phyloP scores from a whole-genome alignment of 78 protist genomes.

The Dictyostelium capitatum region DNA sequence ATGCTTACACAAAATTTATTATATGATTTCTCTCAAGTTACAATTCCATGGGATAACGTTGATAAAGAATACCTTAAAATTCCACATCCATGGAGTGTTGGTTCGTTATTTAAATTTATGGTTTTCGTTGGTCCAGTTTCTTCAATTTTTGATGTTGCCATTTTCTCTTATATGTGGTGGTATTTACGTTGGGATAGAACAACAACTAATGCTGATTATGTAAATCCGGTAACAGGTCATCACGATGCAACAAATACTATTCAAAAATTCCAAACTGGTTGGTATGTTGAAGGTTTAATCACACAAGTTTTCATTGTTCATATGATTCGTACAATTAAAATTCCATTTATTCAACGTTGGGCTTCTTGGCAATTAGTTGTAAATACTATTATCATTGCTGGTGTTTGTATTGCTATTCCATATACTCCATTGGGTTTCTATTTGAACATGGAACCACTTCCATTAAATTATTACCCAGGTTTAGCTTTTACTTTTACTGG shows the following conservation, averaged over 20 bases:
- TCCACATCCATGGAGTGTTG: conserved; percentile 79
- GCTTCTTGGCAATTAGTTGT: conserved; percentile 64
- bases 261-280: conserved; percentile 75
- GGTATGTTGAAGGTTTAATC: conserved; percentile 78
- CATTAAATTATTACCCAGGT: conserved; percentile 74
- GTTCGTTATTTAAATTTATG: conserved; percentile 55
- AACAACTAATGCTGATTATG: background rate
- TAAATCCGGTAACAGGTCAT: too few relatives aligned
- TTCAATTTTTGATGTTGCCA: conserved; percentile 65
- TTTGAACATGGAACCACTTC: background rate
- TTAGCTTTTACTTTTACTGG: conserved; percentile 56
- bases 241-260: background rate
- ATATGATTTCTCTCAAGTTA: conserved; percentile 74
- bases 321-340: conserved; percentile 77
- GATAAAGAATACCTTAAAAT: conserved; percentile 54
- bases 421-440: conserved; percentile 29
- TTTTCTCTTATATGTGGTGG: conserved; percentile 84
- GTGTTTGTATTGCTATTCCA: conserved; percentile 60
- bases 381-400: conserved; percentile 57
- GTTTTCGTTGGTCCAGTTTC: conserved; percentile 74
- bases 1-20: conserved; percentile 67
- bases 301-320: conserved; percentile 79
- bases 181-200: conserved; percentile 53
- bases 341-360: conserved; percentile 81
- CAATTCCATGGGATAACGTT: conserved; percentile 84